Percentiles rank a stretch among this genome's conserved stretches.
phyloP scores from a whole-genome alignment of 805 yeast genomes.

The Candida ficus region DNA sequence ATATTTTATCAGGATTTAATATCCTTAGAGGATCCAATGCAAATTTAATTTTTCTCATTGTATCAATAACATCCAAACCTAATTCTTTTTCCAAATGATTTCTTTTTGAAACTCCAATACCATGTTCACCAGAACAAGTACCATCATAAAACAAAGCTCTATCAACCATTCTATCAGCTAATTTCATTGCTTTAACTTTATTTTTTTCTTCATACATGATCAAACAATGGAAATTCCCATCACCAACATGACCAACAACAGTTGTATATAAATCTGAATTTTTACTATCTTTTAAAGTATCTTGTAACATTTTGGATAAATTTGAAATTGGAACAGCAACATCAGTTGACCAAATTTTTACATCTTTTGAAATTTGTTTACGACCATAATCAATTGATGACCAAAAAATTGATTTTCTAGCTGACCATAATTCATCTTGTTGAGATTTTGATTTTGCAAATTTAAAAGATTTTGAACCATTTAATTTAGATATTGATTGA shows the following conservation, averaged over 20 bases:
- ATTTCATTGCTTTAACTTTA: constrained; percentile 37
- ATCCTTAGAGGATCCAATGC: constrained; percentile 70
- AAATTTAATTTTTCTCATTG: constrained; percentile 69
- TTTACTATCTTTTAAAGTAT: constrained; percentile 55
- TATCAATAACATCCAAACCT: constrained; percentile 58
- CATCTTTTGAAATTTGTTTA: constrained; percentile 35
- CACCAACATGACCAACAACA: constrained; percentile 78
- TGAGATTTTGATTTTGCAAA: constrained; percentile 55
- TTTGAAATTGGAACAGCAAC: constrained; percentile 76
- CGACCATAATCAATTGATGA: constrained; percentile 61
- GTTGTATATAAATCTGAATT: constrained; percentile 49
- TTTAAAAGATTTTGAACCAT: constrained; percentile 49
- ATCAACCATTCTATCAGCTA: constrained; percentile 59
- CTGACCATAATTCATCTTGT: constrained; percentile 63
- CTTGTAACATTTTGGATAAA: constrained; percentile 55
- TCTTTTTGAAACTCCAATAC: constrained; percentile 74
- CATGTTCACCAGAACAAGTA: constrained; percentile 85
- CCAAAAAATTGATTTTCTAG: constrained; percentile 66
- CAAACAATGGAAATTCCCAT: constrained; percentile 74
- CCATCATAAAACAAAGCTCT: constrained; percentile 68
- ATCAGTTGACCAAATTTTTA: constrained; percentile 69
- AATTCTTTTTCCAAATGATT: constrained; percentile 55
- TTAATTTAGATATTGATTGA: constrained; percentile 40
- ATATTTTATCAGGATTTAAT: constrained; percentile 75
- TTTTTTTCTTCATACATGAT: constrained; percentile 54